Evolutionary conservation across 495 filamentous ascomycete genomes (phyloP), one percentile per base, ranked within the genome.

Genomic region (Penicillium desertorum): DNA sequence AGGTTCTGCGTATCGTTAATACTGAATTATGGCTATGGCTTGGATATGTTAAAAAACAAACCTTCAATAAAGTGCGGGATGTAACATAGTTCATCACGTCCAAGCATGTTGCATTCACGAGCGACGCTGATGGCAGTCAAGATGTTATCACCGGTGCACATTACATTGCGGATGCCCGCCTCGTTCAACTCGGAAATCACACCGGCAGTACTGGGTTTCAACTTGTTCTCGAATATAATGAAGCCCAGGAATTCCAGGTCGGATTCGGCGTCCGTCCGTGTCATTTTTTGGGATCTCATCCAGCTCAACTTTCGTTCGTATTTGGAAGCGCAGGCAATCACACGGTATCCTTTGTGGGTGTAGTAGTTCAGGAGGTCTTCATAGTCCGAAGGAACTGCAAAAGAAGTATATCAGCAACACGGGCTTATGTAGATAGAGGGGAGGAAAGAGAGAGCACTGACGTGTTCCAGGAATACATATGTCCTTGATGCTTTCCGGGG

Each of bases 101-200:
- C 85, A 52, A 99, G 85, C 56, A 99, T 78, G 53, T 85, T 81
- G 71, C 94, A 98, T 68, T 99, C 92, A 63, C 91, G 85, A 6
- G 93, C 94, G 58, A 99, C 95, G 67, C 92, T 96, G 62, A 99
- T 89, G 16, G 95, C 95, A 16, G 95, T 99, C 42, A 98, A 79
- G 56, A 99, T 98, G 57, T 99, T 99, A 75, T 99, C 95, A 48
- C 95, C 95, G 1, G 95, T 99, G 60, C 94, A 96, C 95, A 99
- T 99, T 52, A 96, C 84, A 34, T 87, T 89, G 25, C 90, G 86
- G 60, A 99, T 96, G 25, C 87, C 87, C 11, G 95, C 93, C 45
- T 86, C 75, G 12, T 83, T 83, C n/a, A 99, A 82, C 70, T 97
- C 91, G 37, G 87, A 76, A 44, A 99, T 86, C 29, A 95, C 86